A percentile compares a stretch with the other conserved stretches of the same genome.
Evolutionary conservation across 2,329 filamentous ascomycete species (phyloP).

Genomic region (Stemphylium lycopersici): DNA sequence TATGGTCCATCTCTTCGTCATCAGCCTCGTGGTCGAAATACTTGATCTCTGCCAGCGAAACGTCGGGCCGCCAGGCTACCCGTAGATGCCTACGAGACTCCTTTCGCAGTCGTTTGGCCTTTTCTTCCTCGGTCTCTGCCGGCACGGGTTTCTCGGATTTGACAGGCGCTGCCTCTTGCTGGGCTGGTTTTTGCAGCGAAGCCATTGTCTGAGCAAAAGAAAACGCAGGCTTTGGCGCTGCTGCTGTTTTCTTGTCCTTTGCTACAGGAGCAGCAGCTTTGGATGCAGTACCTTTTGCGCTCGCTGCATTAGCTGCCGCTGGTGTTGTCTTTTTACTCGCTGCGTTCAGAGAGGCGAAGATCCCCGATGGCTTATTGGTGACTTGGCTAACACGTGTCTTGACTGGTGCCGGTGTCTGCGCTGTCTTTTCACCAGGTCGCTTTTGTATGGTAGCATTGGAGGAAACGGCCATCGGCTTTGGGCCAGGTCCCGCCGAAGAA

Average conservation of each 20-base stretch:
- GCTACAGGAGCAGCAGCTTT: conserved; percentile 32
- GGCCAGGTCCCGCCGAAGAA: conserved; percentile 3
- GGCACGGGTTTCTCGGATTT: conserved; percentile 61
- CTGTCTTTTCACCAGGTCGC: conserved; percentile 37
- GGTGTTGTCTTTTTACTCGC: conserved; percentile 52
- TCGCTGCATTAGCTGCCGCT: conserved; percentile 26
- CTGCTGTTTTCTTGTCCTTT: conserved; percentile 40
- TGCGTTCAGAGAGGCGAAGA: conserved; percentile 55
- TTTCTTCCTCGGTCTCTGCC: conserved; percentile 71
- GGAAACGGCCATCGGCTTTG: conserved; percentile 17
- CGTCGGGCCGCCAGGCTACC: conserved; percentile 73
- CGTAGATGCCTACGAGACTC: conserved; percentile 72
- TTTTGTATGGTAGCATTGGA: conserved; percentile 28
- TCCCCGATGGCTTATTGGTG: conserved; percentile 52
- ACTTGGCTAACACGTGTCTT: conserved; percentile 46
- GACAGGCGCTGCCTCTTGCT: conserved; percentile 52
- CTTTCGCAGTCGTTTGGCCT: conserved; percentile 71
- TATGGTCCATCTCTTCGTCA: conserved; percentile 66
- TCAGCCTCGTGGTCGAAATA: conserved; percentile 74
- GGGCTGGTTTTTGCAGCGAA: conserved; percentile 60
- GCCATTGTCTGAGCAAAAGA: conserved; percentile 51
- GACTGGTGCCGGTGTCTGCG: conserved; percentile 31
- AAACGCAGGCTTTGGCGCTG: conserved; percentile 41
- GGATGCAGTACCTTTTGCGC: conserved; percentile 28
- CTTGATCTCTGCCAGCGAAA: conserved; percentile 69